These are phyloP conservation scores for Ambrosiella cleistominuta DNA, from an alignment of 2,329 filamentous ascomycete genomes.

Conservation along the genomic window DNA sequence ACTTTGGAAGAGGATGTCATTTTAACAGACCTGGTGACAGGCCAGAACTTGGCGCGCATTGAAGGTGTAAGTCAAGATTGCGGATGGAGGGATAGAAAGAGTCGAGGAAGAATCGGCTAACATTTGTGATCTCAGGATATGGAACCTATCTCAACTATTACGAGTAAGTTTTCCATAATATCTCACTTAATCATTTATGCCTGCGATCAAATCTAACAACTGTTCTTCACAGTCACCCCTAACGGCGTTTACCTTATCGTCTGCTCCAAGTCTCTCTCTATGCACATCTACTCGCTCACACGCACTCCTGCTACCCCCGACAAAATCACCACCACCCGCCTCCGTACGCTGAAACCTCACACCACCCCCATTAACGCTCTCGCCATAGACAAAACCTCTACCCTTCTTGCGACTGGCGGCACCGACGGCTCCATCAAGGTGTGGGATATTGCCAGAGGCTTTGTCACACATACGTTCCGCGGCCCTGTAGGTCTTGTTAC, in stretches of 20 bases:
- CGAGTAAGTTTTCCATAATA: conserved; percentile 26
- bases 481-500: conserved; percentile 85
- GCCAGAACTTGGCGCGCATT: conserved; percentile 64
- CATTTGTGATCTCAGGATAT: conserved; percentile 39
- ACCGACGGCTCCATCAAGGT: conserved; percentile 91
- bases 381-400: conserved; percentile 71
- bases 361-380: conserved; percentile 69
- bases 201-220: neutral
- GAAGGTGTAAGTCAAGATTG: conserved; percentile 49
- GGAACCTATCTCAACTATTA: conserved; percentile 60
- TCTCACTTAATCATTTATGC: conserved; percentile 7
- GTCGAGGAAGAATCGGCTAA: conserved; percentile 15
- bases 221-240: conserved; percentile 50
- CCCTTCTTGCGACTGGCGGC: conserved; percentile 77
- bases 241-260: conserved; percentile 74
- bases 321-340: conserved; percentile 45
- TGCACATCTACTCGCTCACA: conserved; percentile 72
- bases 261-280: conserved; percentile 87
- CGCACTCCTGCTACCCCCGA: conserved; percentile 34
- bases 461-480: conserved; percentile 85
- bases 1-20: conserved; percentile 85
- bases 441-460: conserved; percentile 85
- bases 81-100: neutral
- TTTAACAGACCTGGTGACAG: conserved; percentile 68
- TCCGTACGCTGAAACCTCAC: conserved; percentile 77